Percentiles rank a stretch among this genome's conserved stretches.
Conservation (phyloP, 1,284 basidiomycete genomes). For the Papiliotrema terrestris region DNA sequence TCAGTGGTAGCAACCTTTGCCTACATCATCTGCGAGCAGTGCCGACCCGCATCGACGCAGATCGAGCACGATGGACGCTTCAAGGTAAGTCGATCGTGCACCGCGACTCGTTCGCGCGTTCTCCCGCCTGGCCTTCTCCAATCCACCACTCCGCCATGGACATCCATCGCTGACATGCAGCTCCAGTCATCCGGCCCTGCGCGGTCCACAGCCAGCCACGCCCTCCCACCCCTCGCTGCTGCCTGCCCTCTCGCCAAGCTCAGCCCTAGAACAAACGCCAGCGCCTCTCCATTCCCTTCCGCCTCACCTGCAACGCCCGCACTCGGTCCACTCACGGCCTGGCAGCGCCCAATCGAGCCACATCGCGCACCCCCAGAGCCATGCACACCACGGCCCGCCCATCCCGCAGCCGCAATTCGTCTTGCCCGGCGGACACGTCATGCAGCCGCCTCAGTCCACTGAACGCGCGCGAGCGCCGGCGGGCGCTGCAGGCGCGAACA, state of each 20-base stretch:
- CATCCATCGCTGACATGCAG: neutral
- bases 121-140: too few relatives aligned
- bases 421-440: neutral
- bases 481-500: neutral
- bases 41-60: neutral
- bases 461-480: conserved; percentile 3
- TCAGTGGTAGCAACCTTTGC: too few relatives aligned
- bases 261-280: conserved; percentile 23
- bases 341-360: neutral
- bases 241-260: conserved; percentile 23
- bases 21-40: neutral
- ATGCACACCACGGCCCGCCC: conserved; percentile 9
- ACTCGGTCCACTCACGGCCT: neutral
- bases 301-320: conserved; percentile 11
- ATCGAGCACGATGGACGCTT: conserved; percentile 16
- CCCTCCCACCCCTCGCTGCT: conserved; percentile 31
- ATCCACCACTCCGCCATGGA: too few relatives aligned
- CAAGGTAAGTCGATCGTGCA: conserved; percentile 11
- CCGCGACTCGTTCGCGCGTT: too few relatives aligned
- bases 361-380: neutral
- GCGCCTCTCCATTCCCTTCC: conserved; percentile 28
- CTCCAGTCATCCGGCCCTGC: conserved; percentile 2
- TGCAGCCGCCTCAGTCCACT: conserved; percentile 1
- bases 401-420: conserved; percentile 8
- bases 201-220: conserved; percentile 19